A percentile compares a stretch with the other conserved stretches of the same genome.
These are phyloP conservation scores for Rhodotorula sp. DNA, from an alignment of 1,284 basidiomycete species.

Conservation along the genomic window DNA sequence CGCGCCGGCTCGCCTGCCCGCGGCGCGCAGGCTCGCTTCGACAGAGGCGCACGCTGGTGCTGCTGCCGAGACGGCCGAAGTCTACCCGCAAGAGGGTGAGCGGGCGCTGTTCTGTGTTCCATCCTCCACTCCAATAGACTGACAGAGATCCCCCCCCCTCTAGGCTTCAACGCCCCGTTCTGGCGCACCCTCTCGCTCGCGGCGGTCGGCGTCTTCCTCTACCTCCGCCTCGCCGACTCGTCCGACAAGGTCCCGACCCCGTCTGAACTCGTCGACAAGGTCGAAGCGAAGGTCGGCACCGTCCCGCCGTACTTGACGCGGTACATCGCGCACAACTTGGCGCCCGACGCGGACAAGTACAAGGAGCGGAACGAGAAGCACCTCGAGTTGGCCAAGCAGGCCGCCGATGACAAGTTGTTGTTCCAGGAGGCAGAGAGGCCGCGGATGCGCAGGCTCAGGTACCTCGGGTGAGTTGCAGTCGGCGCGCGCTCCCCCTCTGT, in stretches of 20 bases:
- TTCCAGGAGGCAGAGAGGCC: constrained; percentile 54
- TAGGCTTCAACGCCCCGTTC: constrained; percentile 42
- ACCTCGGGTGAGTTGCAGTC: constrained; percentile 48
- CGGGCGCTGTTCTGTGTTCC: no score
- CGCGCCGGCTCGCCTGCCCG: background rate
- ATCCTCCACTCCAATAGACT: background rate
- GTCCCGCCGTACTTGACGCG: constrained; percentile 47
- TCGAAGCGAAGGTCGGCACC: constrained; percentile 16
- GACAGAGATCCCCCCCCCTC: background rate
- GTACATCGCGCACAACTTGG: constrained; percentile 47
- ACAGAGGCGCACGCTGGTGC: constrained; percentile 2
- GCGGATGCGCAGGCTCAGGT: constrained; percentile 47
- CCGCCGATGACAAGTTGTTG: constrained; percentile 51
- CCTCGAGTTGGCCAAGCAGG: constrained; percentile 49
- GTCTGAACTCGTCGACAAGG: constrained; percentile 24
- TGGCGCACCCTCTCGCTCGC: constrained; percentile 37
- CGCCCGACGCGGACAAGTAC: constrained; percentile 43
- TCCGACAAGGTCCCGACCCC: constrained; percentile 27
- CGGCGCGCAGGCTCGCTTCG: constrained; percentile 8
- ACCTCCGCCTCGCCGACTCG: constrained; percentile 35
- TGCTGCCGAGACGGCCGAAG: background rate
- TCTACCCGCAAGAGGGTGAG: constrained; percentile 33
- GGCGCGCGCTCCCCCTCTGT: background rate
- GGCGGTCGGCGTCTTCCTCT: constrained; percentile 41
- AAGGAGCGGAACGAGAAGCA: constrained; percentile 49